A percentile compares a stretch with the other conserved stretches of the same genome.
phyloP scores from a whole-genome alignment of 192 early-diverging fungal genomes.

The Allomyces javanicus region DNA sequence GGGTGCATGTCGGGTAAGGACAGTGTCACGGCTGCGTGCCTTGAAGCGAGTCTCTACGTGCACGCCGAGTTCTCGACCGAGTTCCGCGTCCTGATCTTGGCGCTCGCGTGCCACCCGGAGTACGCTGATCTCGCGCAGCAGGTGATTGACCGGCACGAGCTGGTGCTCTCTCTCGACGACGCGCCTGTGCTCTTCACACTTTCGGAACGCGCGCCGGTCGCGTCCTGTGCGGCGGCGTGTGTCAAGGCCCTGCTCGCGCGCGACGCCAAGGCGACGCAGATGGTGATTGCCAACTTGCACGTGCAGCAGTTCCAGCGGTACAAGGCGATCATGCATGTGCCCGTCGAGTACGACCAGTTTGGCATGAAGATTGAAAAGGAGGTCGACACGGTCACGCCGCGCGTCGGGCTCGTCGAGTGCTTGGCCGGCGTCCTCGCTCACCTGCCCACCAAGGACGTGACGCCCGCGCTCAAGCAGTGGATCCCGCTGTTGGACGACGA shows the following conservation, averaged over 20 bases:
- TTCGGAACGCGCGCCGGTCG: not conserved
- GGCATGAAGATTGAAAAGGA: constrained; percentile 69
- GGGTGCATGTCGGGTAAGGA: not conserved
- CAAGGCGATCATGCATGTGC: constrained; percentile 1
- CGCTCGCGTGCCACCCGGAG: not conserved
- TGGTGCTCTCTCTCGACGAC: not conserved
- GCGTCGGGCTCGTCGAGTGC: constrained; percentile 61
- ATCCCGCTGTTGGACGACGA: constrained; percentile 64
- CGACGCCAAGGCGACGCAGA: constrained; percentile 27
- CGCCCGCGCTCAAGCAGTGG: constrained; percentile 28
- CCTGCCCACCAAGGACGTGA: constrained; percentile 21
- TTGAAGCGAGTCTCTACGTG: not conserved
- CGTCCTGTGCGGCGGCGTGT: not conserved
- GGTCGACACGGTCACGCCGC: constrained; percentile 56
- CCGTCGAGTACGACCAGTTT: constrained; percentile 60
- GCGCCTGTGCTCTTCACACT: not conserved
- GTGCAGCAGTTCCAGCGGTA: constrained; percentile 16
- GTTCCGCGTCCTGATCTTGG: not conserved
- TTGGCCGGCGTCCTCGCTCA: constrained; percentile 45
- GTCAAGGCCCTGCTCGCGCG: constrained; percentile 13
- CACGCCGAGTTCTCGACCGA: constrained; percentile 1
- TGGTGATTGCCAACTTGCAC: constrained; percentile 38
- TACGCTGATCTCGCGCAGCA: not conserved
- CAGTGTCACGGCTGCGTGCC: not conserved
- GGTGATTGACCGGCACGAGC: not conserved